Evolutionary conservation across 257 asterid genomes (phyloP).

Genomic region (Ehretia macrophylla): DNA sequence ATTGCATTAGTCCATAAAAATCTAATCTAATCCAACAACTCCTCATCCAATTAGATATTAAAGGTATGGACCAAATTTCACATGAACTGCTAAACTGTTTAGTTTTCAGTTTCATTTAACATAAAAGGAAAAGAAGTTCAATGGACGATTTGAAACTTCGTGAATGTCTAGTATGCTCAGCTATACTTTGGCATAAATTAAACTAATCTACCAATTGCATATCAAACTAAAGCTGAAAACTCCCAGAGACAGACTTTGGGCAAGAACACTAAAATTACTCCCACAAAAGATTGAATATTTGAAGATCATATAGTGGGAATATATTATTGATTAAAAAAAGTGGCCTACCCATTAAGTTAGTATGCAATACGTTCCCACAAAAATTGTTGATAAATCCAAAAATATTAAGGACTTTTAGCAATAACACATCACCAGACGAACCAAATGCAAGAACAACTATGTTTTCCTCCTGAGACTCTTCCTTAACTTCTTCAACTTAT

Average conservation of each 20-base stretch:
- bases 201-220: background rate
- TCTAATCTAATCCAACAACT: too few species aligned
- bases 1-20: too few species aligned
- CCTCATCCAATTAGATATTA: too few species aligned
- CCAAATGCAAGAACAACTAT: conserved; percentile 16
- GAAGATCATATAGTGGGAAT: background rate
- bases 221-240: background rate
- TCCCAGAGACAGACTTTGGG: background rate
- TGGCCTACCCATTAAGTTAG: background rate
- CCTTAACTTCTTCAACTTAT: conserved; percentile 75
- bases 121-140: too few species aligned
- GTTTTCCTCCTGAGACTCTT: conserved; percentile 65
- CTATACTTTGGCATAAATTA: too few species aligned
- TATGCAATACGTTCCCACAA: too few species aligned
- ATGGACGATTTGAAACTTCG: too few species aligned
- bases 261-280: conserved; percentile 3
- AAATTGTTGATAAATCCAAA: background rate
- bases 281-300: background rate
- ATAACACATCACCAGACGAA: conserved; percentile 23
- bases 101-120: too few species aligned
- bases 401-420: background rate
- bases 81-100: too few species aligned
- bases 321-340: background rate
- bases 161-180: too few species aligned
- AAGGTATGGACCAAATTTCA: too few species aligned